Base-by-base conservation (phyloP, 1,139 yeast genomes). In the Blastobotrys apis region DNA sequence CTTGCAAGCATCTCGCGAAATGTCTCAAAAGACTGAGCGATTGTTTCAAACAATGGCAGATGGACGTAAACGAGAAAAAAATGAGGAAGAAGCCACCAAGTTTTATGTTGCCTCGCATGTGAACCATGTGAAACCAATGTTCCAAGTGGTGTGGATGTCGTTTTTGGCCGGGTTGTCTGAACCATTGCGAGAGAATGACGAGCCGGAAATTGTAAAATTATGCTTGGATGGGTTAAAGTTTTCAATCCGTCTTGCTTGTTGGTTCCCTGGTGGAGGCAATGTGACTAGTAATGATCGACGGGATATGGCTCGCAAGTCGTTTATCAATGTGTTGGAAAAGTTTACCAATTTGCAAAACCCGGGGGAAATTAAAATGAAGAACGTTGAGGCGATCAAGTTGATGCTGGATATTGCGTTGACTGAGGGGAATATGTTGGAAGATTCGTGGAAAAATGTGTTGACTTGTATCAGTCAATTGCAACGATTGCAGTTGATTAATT, bases 111-210 rank as follows among this genome's bases (percentile, higher is more conserved):
- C 95, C 0, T 81, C 92, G 3, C 92, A 84, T 60, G 79, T 86
- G 16, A 94, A 87, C 53, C 97, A 92, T 62, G 96, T 90, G 19
- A 84, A 78, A 58, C 92, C 97, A 1, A 86, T 94, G 61, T 92
- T 92, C 66, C 97, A 90, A 57, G 87, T 87, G 12, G 71, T 86
- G 40, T 94, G 99, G 99, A 88, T 92, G 97, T 87, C 97, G 0
- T 77, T 92, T 43, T 72, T 94, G 53, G 98, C 97, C 4, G 97
- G 95, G 0, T 73, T 94, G 43, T 87, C 97, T 0, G 94, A 94
- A 2, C 94, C 96, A 3, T 87, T 90, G 67, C 88, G 84, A 60
- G 95, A 86, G 49, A 81, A 83, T 50, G 94, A 86, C 52, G 96
- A 88, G 54, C 73, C 74, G 13, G 92, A 81, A 41, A 78, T 85